phyloP scores from a whole-genome alignment of 805 yeast species.

The Saccharomycopsis babjevae region DNA sequence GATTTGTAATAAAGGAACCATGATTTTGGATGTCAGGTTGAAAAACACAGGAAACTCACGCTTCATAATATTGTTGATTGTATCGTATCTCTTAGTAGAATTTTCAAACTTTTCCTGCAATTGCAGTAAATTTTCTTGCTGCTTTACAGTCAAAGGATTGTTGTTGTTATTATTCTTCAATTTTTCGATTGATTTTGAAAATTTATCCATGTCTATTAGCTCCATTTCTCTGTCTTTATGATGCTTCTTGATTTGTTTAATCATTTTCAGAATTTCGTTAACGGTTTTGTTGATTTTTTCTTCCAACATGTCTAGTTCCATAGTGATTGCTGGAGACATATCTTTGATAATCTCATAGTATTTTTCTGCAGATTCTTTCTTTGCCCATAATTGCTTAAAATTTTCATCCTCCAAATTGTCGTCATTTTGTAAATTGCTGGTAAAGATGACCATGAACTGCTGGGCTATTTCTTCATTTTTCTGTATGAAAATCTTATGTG shows the following conservation, averaged over 20 bases:
- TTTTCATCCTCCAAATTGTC: background rate
- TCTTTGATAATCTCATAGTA: conserved; percentile 8
- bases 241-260: conserved; percentile 11
- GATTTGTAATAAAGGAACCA: conserved; percentile 8
- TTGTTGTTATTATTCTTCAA: conserved; percentile 2
- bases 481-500: conserved; percentile 6
- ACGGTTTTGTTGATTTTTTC: conserved; percentile 12
- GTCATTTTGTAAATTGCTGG: conserved; percentile 1
- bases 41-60: conserved; percentile 16
- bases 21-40: conserved; percentile 10
- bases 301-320: conserved; percentile 13
- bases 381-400: background rate
- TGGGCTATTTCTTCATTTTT: conserved; percentile 10
- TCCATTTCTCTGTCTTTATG: conserved; percentile 13
- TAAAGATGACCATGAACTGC: conserved; percentile 6
- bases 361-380: conserved; percentile 8
- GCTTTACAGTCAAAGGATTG: conserved; percentile 7
- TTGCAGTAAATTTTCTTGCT: conserved; percentile 11
- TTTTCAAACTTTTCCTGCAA: conserved; percentile 8
- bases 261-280: conserved; percentile 10
- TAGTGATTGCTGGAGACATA: conserved; percentile 15
- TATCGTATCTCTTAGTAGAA: conserved; percentile 2
- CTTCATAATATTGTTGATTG: conserved; percentile 12
- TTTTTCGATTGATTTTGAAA: conserved; percentile 9
- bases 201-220: conserved; percentile 15